Base-by-base conservation (phyloP, 2,329 filamentous ascomycete genomes). In the Epichloe hybrida region DNA sequence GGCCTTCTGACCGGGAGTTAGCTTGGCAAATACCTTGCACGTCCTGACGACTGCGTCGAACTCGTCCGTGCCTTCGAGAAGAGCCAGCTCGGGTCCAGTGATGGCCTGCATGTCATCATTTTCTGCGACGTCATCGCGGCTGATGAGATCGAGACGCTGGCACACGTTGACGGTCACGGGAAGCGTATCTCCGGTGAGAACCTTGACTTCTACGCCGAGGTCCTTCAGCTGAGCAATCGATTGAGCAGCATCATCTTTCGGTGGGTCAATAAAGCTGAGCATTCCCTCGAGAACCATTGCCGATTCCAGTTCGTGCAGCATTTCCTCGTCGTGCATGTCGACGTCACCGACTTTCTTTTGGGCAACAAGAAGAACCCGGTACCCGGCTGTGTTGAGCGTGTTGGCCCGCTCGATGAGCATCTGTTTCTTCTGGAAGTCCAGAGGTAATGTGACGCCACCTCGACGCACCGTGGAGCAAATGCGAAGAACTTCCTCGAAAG, bases 11-110 rank as follows among this genome's bases (percentile, higher is more conserved):
- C 52, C 53, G 0, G 61, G 61, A 1, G 56, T 58, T 35, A 63
- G 53, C 51, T 62, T 63, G 48, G 61, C 60, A 52, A 63, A 62
- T 5, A 63, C 58, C 23, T 54, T 59, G 55, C 61, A 62, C 2
- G 45, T 52, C 20, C 43, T 53, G 9, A 60, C 56, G 2, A 56
- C 54, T n/a, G 51, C 47, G 48, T 62, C 57, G 48, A 59, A 59
- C 17, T 53, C 54, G 15, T 56, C 53, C 11, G 42, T 48, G 5
- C 51, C 51, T 27, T 58, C 56, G 12, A 58, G 51, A 11, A 48
- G 47, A 31, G 53, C 54, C 17, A 62, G 50, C n/a, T 61, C 55
- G 2, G 56, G 51, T 2, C 59, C 60, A 8, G 58, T 62, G 38
- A 60, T 59, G 37, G 60, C 59, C 41, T 57, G 54, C 5, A 60